These are phyloP conservation scores for Fusarium mangiferae DNA, from an alignment of 2,329 filamentous ascomycete species.

Conservation along the genomic window DNA sequence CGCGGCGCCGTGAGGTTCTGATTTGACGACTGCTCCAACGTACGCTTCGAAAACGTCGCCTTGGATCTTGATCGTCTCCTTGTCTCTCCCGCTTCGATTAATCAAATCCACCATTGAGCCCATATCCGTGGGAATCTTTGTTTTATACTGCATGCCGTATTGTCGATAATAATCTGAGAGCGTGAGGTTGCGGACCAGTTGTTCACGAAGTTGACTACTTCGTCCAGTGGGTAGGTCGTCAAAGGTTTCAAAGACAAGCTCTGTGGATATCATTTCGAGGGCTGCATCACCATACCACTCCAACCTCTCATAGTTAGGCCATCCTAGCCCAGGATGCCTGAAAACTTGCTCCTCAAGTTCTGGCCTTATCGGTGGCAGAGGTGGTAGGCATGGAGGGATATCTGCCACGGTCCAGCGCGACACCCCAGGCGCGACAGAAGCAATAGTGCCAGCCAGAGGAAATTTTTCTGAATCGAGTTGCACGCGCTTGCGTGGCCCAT, in stretches of 20 bases:
- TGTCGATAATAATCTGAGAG: conserved; percentile 74
- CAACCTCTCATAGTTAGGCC: conserved; percentile 76
- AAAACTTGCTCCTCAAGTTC: conserved; percentile 72
- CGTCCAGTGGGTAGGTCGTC: conserved; percentile 71
- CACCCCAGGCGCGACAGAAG: conserved; percentile 21
- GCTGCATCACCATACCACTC: conserved; percentile 93
- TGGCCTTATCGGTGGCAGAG: conserved; percentile 71
- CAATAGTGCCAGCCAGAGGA: not conserved
- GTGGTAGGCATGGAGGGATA: conserved; percentile 61
- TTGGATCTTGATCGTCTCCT: conserved; percentile 75
- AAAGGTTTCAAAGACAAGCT: conserved; percentile 80
- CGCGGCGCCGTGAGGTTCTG: conserved; percentile 71
- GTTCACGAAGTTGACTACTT: conserved; percentile 80
- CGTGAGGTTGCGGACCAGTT: conserved; percentile 82
- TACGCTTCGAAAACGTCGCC: conserved; percentile 94
- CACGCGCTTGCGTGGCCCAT: conserved; percentile 33
- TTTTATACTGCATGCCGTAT: conserved; percentile 76
- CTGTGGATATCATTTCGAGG: conserved; percentile 79
- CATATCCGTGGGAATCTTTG: conserved; percentile 64
- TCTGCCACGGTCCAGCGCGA: conserved; percentile 60
- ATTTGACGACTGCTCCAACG: conserved; percentile 79
- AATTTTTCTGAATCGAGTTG: not conserved
- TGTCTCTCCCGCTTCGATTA: conserved; percentile 52
- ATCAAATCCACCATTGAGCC: conserved; percentile 41
- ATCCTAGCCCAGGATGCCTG: conserved; percentile 67